Base-by-base conservation (phyloP, 352 stramenopile genomes). In the Globisporangium takayamanum region DNA sequence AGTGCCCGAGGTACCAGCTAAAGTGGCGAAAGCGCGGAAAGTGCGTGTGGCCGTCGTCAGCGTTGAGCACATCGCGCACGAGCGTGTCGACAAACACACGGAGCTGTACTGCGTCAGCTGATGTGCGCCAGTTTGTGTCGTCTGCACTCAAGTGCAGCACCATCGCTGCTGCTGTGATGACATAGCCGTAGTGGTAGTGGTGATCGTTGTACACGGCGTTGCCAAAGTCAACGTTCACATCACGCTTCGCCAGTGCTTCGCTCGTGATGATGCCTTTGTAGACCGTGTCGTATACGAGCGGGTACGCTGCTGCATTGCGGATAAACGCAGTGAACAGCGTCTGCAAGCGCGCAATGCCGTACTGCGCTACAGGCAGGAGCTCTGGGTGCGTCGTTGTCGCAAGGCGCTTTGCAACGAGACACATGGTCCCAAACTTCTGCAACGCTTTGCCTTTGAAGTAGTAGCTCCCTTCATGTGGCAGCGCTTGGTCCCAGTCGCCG, bases 381-480 rank as follows among this genome's bases (percentile, higher is more conserved):
- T 87, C 69, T 15, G 76, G 77, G n/a, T 67, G 73, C 3, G 75
- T 85, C 2, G 75, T 83, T n/a, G 78, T 58, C 1, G 79, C 70
- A 50, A 91, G 66, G 18, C 84, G 66, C 45, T 74, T 69, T 1
- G 84, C 79, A 11, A 93, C 61, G n/a, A 93, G 59, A 62, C 79
- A 88, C 77, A 93, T 87, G 0, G 74, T 84, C 3, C 76, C 81
- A 51, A 83, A 89, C 66, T 91, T 91, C 53, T 93, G 84, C 22
- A 90, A 56, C 12, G 73, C 57, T 44, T 93, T 93, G 47, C 84
- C 81, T 57, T 89, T 91, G 60, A 93, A 93, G 70, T 93, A 93
- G 64, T 93, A 93, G 60, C 79, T 89, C 26, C 74, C 81, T 64
- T 88, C 74, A 26, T 69, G 64, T 7, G 78, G 78, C 44, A 91